A percentile compares a stretch with the other conserved stretches of the same genome.
phyloP scores from a whole-genome alignment of 163 green algal species.

The Chloromonas sp. region DNA sequence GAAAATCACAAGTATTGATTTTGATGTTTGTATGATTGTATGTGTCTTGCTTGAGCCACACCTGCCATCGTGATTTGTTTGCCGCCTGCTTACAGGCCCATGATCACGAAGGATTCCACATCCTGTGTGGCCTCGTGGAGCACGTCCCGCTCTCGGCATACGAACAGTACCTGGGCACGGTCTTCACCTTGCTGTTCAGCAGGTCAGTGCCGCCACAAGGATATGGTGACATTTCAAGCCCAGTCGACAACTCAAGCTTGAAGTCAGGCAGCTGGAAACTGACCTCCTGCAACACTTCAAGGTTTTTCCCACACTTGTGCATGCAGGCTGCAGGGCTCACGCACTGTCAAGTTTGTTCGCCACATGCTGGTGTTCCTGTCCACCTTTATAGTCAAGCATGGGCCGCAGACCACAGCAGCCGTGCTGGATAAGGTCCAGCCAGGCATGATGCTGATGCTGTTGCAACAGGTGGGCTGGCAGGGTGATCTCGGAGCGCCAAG shows the following conservation, averaged over 20 bases:
- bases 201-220: slow-evolving; percentile 2
- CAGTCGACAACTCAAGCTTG: not conserved
- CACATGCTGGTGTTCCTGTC: slow-evolving; percentile 73
- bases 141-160: slow-evolving; percentile 48
- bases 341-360: slow-evolving; percentile 71
- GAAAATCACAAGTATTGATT: not conserved
- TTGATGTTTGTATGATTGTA: too few species aligned
- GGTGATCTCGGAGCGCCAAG: not conserved
- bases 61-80: too few species aligned
- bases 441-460: slow-evolving; percentile 63
- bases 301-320: not conserved
- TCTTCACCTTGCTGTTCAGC: slow-evolving; percentile 17
- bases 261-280: too few species aligned
- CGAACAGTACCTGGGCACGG: slow-evolving; percentile 12
- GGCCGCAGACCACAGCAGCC: slow-evolving; percentile 31
- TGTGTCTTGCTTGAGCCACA: too few species aligned
- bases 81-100: slow-evolving; percentile 40
- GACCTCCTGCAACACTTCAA: too few species aligned
- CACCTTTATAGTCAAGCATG: slow-evolving; percentile 60
- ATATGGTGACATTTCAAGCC: not conserved
- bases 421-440: slow-evolving; percentile 77
- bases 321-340: slow-evolving; percentile 41
- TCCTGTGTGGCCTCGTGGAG: slow-evolving; percentile 79
- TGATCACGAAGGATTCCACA: slow-evolving; percentile 86
- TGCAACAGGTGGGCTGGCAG: slow-evolving; percentile 31